These are phyloP conservation scores for Phlebiopsis gigantea DNA, from an alignment of 768 basidiomycete genomes.

Conservation along the genomic window DNA sequence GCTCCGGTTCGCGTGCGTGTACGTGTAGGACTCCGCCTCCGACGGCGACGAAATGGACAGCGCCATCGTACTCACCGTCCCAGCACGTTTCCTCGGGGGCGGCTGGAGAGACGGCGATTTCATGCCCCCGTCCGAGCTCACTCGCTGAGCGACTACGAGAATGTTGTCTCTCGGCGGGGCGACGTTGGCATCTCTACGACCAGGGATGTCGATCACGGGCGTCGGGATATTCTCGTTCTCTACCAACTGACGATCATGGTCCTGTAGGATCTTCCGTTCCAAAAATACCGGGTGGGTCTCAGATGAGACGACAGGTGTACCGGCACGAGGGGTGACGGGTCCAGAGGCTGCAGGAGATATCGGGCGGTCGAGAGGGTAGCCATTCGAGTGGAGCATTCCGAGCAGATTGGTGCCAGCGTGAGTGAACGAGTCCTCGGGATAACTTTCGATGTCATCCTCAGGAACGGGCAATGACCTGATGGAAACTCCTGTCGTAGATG, in stretches of 20 bases:
- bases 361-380: constrained; percentile 23
- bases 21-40: constrained; percentile 16
- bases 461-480: constrained; percentile 25
- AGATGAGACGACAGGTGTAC: constrained; percentile 18
- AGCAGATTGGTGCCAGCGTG: constrained; percentile 51
- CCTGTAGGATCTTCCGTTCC: constrained; percentile 36
- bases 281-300: constrained; percentile 26
- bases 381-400: constrained; percentile 40
- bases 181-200: not conserved
- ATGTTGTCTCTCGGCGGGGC: not conserved
- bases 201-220: not conserved
- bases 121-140: constrained; percentile 8
- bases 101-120: constrained; percentile 27
- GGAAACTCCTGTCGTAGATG: constrained; percentile 20
- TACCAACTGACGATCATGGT: constrained; percentile 27
- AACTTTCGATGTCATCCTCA: constrained; percentile 23
- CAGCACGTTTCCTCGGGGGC: constrained; percentile 26
- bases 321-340: constrained; percentile 16
- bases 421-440: constrained; percentile 46
- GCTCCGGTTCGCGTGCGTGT: constrained; percentile 29
- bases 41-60: constrained; percentile 7
- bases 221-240: constrained; percentile 4
- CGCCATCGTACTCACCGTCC: constrained; percentile 22
- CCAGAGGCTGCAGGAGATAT: constrained; percentile 16
- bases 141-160: not conserved